Evolutionary conservation across 1,139 yeast species (phyloP).

Genomic region (Casaregolazyma lundiana): DNA sequence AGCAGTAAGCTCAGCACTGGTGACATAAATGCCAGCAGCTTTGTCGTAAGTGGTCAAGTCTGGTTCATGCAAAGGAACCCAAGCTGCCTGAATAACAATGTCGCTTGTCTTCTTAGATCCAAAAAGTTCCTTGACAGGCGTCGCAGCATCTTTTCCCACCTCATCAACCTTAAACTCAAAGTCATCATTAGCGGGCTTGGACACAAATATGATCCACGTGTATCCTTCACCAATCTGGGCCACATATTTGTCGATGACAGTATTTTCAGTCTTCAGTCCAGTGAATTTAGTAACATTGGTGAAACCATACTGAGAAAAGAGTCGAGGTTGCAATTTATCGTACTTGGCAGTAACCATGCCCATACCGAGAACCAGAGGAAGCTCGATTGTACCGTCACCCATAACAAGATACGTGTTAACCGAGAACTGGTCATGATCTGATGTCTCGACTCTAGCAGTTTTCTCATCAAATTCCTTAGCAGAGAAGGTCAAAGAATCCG

Average conservation of each 20-base stretch:
- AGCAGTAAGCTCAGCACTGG: conserved; percentile 39
- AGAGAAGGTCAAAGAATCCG: background rate
- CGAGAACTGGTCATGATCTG: background rate
- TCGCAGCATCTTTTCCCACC: background rate
- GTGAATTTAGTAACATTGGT: conserved; percentile 29
- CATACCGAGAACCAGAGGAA: conserved; percentile 60
- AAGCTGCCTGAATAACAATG: conserved; percentile 46
- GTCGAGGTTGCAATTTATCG: conserved; percentile 50
- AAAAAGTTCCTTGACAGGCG: background rate
- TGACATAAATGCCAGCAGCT: conserved; percentile 57
- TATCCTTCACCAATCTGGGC: conserved; percentile 32
- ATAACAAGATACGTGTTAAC: background rate
- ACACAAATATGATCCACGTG: conserved; percentile 57
- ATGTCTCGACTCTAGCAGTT: background rate
- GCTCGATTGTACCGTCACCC: conserved; percentile 13
- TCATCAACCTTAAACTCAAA: background rate
- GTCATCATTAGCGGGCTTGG: background rate
- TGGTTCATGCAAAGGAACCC: conserved; percentile 43
- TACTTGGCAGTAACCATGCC: conserved; percentile 64
- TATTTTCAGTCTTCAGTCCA: conserved; percentile 35
- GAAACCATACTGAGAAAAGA: conserved; percentile 49
- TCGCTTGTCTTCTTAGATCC: conserved; percentile 35
- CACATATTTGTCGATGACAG: conserved; percentile 12
- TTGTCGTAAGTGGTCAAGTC: conserved; percentile 40
- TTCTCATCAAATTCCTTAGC: background rate